Evolutionary conservation across 768 basidiomycete species (phyloP).

Genomic region (Rickenella mellea): DNA sequence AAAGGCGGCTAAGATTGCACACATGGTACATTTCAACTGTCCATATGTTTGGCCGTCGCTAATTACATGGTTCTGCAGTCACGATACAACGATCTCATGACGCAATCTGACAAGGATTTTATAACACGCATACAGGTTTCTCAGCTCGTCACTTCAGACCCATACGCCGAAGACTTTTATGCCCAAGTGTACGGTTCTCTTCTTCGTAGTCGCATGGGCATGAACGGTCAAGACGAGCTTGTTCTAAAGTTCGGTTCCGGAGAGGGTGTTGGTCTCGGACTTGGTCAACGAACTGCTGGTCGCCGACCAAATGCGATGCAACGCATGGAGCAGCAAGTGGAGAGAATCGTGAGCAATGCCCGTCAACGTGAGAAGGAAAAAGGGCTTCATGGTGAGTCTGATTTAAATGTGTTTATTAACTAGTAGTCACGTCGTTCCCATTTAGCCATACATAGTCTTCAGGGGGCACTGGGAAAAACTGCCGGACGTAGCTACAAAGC

Average conservation of each 20-base stretch:
- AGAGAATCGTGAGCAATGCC: slow-evolving; percentile 89
- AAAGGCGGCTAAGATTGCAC: slow-evolving; percentile 78
- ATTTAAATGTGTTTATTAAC: background rate
- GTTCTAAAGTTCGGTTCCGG: slow-evolving; percentile 80
- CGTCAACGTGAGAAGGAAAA: slow-evolving; percentile 82
- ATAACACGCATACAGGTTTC: slow-evolving; percentile 99
- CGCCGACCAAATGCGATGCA: slow-evolving; percentile 83
- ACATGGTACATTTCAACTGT: slow-evolving; percentile 50
- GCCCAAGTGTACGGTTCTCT: slow-evolving; percentile 92
- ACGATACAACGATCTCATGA: slow-evolving; percentile 92
- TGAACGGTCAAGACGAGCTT: slow-evolving; percentile 62
- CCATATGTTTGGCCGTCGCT: slow-evolving; percentile 1
- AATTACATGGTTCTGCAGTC: slow-evolving; percentile 36
- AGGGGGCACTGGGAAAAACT: slow-evolving; percentile 92
- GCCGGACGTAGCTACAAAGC: slow-evolving; percentile 91
- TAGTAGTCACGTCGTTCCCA: slow-evolving; percentile 3
- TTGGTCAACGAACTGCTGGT: slow-evolving; percentile 56
- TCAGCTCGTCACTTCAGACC: slow-evolving; percentile 94
- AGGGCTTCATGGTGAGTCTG: slow-evolving; percentile 43
- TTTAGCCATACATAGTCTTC: slow-evolving; percentile 62
- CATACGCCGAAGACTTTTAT: slow-evolving; percentile 97
- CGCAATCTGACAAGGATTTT: slow-evolving; percentile 97
- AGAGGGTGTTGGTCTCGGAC: slow-evolving; percentile 78
- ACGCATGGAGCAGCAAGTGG: slow-evolving; percentile 91
- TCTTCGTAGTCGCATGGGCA: slow-evolving; percentile 66